Percentiles rank a stretch among this genome's conserved stretches.
phyloP scores from a whole-genome alignment of 148 eudicot species.

The Selenicereus undatus region DNA sequence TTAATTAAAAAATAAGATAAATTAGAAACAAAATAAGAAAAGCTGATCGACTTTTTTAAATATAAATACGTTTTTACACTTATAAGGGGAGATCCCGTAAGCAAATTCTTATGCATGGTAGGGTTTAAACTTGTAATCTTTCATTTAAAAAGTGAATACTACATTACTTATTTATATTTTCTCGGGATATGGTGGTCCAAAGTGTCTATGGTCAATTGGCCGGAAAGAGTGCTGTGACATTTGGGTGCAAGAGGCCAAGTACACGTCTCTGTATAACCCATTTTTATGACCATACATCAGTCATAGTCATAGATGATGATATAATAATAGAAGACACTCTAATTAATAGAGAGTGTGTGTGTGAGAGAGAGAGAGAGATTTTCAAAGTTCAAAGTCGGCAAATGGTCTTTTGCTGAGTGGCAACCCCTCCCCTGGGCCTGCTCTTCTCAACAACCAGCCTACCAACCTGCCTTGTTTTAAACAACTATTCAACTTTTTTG shows the following conservation, averaged over 20 bases:
- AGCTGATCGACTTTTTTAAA: too few relatives aligned
- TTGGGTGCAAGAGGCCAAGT: background rate
- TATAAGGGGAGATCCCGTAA: too few relatives aligned
- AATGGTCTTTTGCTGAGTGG: background rate
- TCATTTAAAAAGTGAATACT: too few relatives aligned
- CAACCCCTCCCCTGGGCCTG: background rate
- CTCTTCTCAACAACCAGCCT: background rate
- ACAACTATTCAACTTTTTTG: background rate
- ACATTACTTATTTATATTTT: too few relatives aligned
- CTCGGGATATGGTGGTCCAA: background rate
- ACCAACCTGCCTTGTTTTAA: background rate
- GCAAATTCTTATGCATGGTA: too few relatives aligned
- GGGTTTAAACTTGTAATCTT: too few relatives aligned
- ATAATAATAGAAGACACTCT: background rate
- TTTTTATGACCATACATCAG: background rate
- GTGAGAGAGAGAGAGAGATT: background rate
- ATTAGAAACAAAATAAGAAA: too few relatives aligned
- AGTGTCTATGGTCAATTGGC: background rate
- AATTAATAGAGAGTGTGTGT: too few relatives aligned
- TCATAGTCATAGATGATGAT: background rate
- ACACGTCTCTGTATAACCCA: background rate
- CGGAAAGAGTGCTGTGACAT: background rate
- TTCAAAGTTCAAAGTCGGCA: conserved; percentile 2
- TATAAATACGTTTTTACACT: too few relatives aligned
- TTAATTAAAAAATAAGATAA: too few relatives aligned